A percentile compares a stretch with the other conserved stretches of the same genome.
phyloP scores from a whole-genome alignment of 495 filamentous ascomycete genomes.

The Talaromyces nanjingensis region DNA sequence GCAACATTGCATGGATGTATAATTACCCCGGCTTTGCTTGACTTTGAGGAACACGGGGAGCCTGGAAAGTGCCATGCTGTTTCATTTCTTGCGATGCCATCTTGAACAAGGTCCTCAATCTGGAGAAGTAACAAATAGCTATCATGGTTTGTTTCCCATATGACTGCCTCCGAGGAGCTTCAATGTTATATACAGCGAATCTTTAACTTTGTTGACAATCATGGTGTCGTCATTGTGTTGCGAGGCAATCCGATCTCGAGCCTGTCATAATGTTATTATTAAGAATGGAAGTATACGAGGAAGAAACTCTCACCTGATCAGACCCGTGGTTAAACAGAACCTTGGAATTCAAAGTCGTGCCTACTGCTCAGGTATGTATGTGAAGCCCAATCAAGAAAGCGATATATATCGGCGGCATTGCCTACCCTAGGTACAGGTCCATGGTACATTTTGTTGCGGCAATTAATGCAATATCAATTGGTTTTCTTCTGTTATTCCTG shows the following conservation, averaged over 20 bases:
- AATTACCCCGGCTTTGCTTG: conserved; percentile 20
- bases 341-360: too few species aligned
- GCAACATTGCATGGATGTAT: not conserved
- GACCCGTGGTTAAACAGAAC: too few species aligned
- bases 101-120: not conserved
- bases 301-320: too few species aligned
- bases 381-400: too few species aligned
- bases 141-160: not conserved
- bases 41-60: conserved; percentile 16
- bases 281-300: not conserved
- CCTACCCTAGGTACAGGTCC: too few species aligned
- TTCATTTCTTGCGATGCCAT: conserved; percentile 20
- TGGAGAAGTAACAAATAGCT: not conserved
- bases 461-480: too few species aligned
- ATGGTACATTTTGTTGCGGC: too few species aligned
- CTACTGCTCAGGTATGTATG: too few species aligned
- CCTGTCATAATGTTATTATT: not conserved
- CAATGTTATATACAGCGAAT: not conserved
- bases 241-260: not conserved
- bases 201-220: conserved; percentile 5
- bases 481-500: too few species aligned
- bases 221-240: conserved; percentile 19
- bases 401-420: too few species aligned
- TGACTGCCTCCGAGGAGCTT: not conserved
- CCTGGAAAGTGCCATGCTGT: conserved; percentile 18